Evolutionary conservation across 768 basidiomycete species (phyloP).

Genomic region (Suillus discolor): DNA sequence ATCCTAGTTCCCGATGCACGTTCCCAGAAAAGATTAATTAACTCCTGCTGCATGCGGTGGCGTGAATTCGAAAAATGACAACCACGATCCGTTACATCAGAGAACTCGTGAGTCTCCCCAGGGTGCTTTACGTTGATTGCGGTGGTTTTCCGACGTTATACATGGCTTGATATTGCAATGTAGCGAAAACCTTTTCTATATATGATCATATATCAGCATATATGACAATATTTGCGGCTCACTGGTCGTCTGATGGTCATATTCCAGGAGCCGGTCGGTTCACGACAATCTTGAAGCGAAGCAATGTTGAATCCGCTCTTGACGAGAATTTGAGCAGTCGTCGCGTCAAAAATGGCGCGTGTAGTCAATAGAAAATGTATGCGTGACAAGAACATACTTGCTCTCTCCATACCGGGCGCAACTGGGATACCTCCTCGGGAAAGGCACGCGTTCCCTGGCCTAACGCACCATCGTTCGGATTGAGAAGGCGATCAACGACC

Average conservation of each 20-base stretch:
- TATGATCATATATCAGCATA: too few relatives aligned
- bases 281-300: constrained; percentile 35
- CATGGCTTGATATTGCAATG: too few relatives aligned
- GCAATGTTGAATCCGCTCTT: constrained; percentile 36
- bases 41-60: constrained; percentile 15
- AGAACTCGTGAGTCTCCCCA: too few relatives aligned
- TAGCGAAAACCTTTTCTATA: too few relatives aligned
- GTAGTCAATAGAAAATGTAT: constrained; percentile 17
- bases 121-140: too few relatives aligned
- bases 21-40: constrained; percentile 15
- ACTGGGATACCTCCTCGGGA: constrained; percentile 34
- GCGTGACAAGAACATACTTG: constrained; percentile 38
- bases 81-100: constrained; percentile 34
- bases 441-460: constrained; percentile 23
- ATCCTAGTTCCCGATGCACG: constrained; percentile 17
- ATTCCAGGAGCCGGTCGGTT: constrained; percentile 32
- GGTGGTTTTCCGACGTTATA: too few relatives aligned
- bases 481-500: not conserved
- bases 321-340: constrained; percentile 17
- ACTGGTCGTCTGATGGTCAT: too few relatives aligned
- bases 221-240: too few relatives aligned
- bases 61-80: not conserved
- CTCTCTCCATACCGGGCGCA: constrained; percentile 37
- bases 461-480: not conserved
- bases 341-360: constrained; percentile 17